Evolutionary conservation across 345 rosid genomes (phyloP).

Genomic region (Laguncularia racemosa): DNA sequence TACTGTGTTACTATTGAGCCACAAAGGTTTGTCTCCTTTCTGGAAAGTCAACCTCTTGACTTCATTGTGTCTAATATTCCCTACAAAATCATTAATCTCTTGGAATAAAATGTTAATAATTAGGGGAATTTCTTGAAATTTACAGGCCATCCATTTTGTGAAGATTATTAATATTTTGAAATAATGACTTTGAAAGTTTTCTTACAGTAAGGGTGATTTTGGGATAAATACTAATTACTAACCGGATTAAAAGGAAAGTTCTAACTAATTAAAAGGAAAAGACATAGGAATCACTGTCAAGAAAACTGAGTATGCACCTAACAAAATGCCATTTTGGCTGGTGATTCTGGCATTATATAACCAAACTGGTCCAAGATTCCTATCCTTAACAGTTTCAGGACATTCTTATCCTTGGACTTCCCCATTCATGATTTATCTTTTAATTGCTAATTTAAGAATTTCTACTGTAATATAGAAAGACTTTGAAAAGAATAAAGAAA

Average conservation of each 20-base stretch:
- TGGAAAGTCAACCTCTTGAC: too few species aligned
- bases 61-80: too few species aligned
- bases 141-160: too few species aligned
- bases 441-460: not conserved
- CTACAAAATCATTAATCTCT: too few species aligned
- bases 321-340: not conserved
- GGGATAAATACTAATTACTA: not conserved
- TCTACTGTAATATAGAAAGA: too few species aligned
- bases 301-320: constrained; percentile 5
- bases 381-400: not conserved
- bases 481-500: too few species aligned
- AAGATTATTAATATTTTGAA: too few species aligned
- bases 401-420: not conserved
- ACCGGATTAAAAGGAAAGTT: not conserved
- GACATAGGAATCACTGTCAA: constrained; percentile 2
- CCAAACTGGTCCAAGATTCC: not conserved
- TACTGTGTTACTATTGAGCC: too few species aligned
- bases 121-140: too few species aligned
- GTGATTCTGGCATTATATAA: constrained; percentile 1
- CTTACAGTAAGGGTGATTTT: not conserved
- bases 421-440: not conserved
- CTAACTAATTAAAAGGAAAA: not conserved
- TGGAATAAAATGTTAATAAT: too few species aligned
- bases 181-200: too few species aligned
- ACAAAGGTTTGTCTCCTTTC: too few species aligned